phyloP scores from a whole-genome alignment of 306 rosid genomes.

The Prosopis cineraria region DNA sequence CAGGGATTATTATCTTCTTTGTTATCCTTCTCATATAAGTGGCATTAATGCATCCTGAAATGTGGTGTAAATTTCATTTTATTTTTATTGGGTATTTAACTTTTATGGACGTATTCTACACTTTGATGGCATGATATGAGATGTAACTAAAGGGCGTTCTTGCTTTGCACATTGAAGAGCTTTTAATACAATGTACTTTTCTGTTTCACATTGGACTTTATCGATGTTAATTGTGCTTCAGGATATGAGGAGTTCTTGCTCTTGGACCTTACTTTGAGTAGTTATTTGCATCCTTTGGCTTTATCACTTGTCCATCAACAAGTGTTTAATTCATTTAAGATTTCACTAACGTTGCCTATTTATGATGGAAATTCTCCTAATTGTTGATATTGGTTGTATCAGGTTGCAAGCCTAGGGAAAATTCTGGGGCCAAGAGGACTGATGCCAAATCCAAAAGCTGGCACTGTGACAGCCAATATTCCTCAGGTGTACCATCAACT shows the following conservation, averaged over 20 bases:
- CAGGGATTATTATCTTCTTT: not conserved
- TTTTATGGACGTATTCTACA: not conserved
- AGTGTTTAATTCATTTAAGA: slow-evolving; percentile 10
- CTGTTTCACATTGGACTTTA: not conserved
- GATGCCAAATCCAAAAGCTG: slow-evolving; percentile 99
- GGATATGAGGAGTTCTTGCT: slow-evolving; percentile 7
- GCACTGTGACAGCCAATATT: slow-evolving; percentile 92
- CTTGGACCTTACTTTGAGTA: not conserved
- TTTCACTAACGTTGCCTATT: not conserved
- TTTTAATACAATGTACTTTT: slow-evolving; percentile 9
- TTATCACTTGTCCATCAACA: not conserved
- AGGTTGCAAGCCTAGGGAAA: slow-evolving; percentile 98
- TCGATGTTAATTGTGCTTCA: not conserved
- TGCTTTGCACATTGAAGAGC: slow-evolving; percentile 14
- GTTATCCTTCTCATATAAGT: not conserved
- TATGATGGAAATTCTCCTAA: slow-evolving; percentile 28
- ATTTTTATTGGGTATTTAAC: not conserved
- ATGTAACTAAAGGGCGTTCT: slow-evolving; percentile 4
- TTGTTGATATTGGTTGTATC: slow-evolving; percentile 36
- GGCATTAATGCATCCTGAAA: not conserved
- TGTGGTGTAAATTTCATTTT: not conserved
- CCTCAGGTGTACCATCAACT: slow-evolving; percentile 68
- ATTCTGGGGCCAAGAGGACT: slow-evolving; percentile 99
- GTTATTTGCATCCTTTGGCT: not conserved
- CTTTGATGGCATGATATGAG: not conserved